Evolutionary conservation across 2,329 filamentous ascomycete species (phyloP).

Genomic region (Stagonosporopsis cucurbitacearum): DNA sequence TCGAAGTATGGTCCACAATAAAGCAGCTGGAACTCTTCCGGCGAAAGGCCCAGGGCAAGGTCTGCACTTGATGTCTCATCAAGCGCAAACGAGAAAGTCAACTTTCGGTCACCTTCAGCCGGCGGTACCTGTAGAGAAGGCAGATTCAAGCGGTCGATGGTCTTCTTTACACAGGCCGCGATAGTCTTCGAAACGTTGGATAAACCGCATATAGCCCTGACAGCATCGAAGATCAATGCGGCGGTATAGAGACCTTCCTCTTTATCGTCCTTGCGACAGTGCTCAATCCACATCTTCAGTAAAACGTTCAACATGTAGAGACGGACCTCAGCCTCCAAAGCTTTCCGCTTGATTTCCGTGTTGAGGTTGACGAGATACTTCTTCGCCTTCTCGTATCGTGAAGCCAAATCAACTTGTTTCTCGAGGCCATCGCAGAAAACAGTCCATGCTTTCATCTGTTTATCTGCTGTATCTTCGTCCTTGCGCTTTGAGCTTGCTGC

Average conservation of each 20-base stretch:
- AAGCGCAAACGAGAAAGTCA: conserved; percentile 53
- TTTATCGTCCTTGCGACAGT: conserved; percentile 39
- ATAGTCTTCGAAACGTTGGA: conserved; percentile 40
- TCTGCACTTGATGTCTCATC: conserved; percentile 29
- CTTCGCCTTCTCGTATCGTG: conserved; percentile 58
- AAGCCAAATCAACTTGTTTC: conserved; percentile 51
- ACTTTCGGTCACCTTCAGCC: conserved; percentile 46
- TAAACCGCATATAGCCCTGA: conserved; percentile 37
- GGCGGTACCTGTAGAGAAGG: conserved; percentile 44
- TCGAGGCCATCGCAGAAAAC: conserved; percentile 56
- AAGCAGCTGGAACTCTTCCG: conserved; percentile 69
- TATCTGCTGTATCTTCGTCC: conserved; percentile 50
- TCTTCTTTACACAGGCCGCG: conserved; percentile 40
- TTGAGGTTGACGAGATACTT: conserved; percentile 56
- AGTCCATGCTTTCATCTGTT: conserved; percentile 55
- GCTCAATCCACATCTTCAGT: conserved; percentile 56
- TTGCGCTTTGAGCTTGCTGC: conserved; percentile 52
- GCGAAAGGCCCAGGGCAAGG: conserved; percentile 48
- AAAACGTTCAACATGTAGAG: conserved; percentile 59
- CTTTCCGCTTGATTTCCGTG: conserved; percentile 47
- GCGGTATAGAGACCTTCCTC: conserved; percentile 41
- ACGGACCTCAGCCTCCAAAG: conserved; percentile 55
- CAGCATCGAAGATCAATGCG: conserved; percentile 43
- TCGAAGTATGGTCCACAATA: conserved; percentile 77
- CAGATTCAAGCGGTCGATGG: conserved; percentile 49